Evolutionary conservation across 129 eudicot genomes (phyloP), one percentile per base, ranked within the genome.

Genomic region (Scalesia atractyloides): DNA sequence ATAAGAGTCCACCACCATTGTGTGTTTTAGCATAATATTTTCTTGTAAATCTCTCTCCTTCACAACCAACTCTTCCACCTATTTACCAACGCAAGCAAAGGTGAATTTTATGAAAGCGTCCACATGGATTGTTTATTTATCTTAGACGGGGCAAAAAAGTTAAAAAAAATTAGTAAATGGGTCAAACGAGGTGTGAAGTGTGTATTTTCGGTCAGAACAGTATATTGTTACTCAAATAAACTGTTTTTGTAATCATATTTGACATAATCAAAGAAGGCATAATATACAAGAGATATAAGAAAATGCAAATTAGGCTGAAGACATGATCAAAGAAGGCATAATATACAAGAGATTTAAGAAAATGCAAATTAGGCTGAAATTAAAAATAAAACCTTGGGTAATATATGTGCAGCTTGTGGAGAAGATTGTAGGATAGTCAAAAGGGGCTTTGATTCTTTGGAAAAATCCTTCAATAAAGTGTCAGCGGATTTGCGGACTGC

Each of bases 21-120:
- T 65, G 91, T 94, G 99, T 70, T 94, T 94, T 76, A 77, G n/a
- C 85, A 90, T 74, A 22, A 94, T 69, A 84, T 79, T 94, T 52
- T 94, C 99, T 75, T 86, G 94, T 83, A 94, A 64, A 47, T 94
- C 99, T 75, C 86, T 88, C 89, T 87, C 99, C 79, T 94, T 94
- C 12, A 81, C 66, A 54, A 90, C 79, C 74, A 94, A 79, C 47
- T 94, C 99, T 16, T 94, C 99, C 76, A 91, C 97, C 99, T 94
- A 33, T 37, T 39, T 63, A 63, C 70, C 77, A 71, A 1, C 46
- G 2, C 46, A 2, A 41, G 10, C 46, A 2, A 41, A 41, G 46
- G 46, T 41, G 10, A 41, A 41, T 41, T 7, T 6, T 41, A 41
- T 41, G 10, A 46, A 19, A 2, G 18, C 20, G 56, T 50, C 56